phyloP scores from a whole-genome alignment of 768 basidiomycete species.

The Kwoniella sp. region DNA sequence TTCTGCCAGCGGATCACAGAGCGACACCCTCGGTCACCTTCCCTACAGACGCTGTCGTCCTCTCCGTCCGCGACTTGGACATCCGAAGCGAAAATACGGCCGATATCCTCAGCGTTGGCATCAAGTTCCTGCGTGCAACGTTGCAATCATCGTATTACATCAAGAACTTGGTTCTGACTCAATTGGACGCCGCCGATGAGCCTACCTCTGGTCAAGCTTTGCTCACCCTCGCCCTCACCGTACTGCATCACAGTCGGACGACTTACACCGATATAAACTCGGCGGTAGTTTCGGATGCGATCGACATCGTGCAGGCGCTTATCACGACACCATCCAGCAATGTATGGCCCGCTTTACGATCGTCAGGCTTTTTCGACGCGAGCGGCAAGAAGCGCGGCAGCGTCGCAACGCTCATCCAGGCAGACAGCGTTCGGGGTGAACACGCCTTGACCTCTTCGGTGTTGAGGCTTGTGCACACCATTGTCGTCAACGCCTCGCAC shows the following conservation, averaged over 20 bases:
- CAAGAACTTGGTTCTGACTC: slow-evolving; percentile 11
- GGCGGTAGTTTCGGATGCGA: slow-evolving; percentile 63
- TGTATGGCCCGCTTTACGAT: slow-evolving; percentile 83
- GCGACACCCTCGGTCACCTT: not conserved
- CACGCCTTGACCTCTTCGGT: slow-evolving; percentile 60
- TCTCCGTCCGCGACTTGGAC: slow-evolving; percentile 55
- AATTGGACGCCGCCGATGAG: slow-evolving; percentile 55
- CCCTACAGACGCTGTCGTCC: slow-evolving; percentile 7
- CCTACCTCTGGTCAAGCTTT: slow-evolving; percentile 72
- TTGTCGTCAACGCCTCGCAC: slow-evolving; percentile 70
- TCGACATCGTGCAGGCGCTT: slow-evolving; percentile 74
- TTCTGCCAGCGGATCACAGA: slow-evolving; percentile 10
- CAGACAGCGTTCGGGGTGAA: slow-evolving; percentile 65
- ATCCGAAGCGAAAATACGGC: slow-evolving; percentile 64
- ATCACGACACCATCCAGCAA: slow-evolving; percentile 72
- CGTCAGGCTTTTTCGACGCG: slow-evolving; percentile 60
- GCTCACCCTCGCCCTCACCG: slow-evolving; percentile 54
- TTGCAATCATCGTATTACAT: slow-evolving; percentile 62
- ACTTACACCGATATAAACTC: slow-evolving; percentile 59
- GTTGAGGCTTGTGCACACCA: slow-evolving; percentile 57
- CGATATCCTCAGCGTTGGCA: slow-evolving; percentile 62
- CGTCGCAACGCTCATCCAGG: slow-evolving; percentile 59
- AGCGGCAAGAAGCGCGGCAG: slow-evolving; percentile 23
- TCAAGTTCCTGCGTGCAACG: slow-evolving; percentile 74
- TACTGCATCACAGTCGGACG: slow-evolving; percentile 47